phyloP scores from a whole-genome alignment of 352 stramenopile genomes.

The Thalassiosira hispida region DNA sequence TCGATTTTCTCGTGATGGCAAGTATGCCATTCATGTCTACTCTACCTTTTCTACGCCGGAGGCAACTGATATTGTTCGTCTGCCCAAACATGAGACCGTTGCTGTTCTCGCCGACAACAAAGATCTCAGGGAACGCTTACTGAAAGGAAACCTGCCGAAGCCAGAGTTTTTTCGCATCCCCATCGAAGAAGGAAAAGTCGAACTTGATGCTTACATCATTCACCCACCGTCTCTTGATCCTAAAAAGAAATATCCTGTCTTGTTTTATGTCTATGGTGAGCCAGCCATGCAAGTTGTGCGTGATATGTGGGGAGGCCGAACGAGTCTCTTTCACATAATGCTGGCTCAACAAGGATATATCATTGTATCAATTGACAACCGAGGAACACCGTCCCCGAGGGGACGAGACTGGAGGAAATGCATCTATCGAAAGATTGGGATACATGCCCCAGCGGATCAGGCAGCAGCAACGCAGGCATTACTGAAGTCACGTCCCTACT shows the following conservation, averaged over 20 bases:
- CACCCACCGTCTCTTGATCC: slow-evolving; percentile 39
- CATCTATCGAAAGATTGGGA: slow-evolving; percentile 53
- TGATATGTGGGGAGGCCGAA: slow-evolving; percentile 52
- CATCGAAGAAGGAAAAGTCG: slow-evolving; percentile 34
- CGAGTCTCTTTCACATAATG: slow-evolving; percentile 48
- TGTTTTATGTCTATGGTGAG: slow-evolving; percentile 53
- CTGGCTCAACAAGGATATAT: slow-evolving; percentile 48
- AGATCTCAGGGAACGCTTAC: slow-evolving; percentile 35
- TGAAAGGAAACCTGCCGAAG: slow-evolving; percentile 36
- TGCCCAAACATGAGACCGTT: slow-evolving; percentile 43
- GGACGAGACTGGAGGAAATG: slow-evolving; percentile 52
- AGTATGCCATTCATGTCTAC: slow-evolving; percentile 50
- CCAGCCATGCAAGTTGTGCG: slow-evolving; percentile 49
- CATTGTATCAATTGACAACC: slow-evolving; percentile 45
- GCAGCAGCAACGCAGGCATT: slow-evolving; percentile 66
- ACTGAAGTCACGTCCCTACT: slow-evolving; percentile 86
- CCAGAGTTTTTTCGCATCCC: slow-evolving; percentile 49
- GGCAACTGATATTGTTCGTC: slow-evolving; percentile 43
- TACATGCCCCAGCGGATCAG: slow-evolving; percentile 67
- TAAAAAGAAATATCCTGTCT: slow-evolving; percentile 44
- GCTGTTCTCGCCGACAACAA: slow-evolving; percentile 45
- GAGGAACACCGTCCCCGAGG: slow-evolving; percentile 37
- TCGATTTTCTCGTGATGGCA: slow-evolving; percentile 46
- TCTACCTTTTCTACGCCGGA: slow-evolving; percentile 44
- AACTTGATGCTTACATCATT: slow-evolving; percentile 55